These are phyloP conservation scores for Aspergillus sp. DNA, from an alignment of 2,329 filamentous ascomycete species.

Conservation along the genomic window DNA sequence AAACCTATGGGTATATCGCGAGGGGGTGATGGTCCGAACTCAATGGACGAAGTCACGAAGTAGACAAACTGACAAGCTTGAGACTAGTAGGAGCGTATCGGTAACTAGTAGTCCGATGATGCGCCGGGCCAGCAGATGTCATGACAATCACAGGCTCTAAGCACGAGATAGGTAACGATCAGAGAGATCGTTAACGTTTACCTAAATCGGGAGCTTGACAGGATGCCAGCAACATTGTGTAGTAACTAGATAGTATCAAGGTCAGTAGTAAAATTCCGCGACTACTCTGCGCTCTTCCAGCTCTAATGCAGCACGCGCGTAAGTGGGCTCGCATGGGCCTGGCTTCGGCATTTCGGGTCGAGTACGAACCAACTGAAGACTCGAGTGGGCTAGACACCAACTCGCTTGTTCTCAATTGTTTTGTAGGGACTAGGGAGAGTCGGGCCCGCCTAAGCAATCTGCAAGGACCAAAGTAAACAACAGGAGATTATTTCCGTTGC, in stretches of 20 bases:
- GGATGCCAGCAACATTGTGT: background rate
- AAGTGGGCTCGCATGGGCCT: constrained; percentile 1
- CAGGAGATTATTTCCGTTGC: constrained; percentile 3
- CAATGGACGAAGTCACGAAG: background rate
- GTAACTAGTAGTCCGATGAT: background rate
- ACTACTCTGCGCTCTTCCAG: background rate
- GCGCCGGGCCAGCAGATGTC: background rate
- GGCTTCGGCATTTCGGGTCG: background rate
- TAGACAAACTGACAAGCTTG: background rate
- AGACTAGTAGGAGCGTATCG: background rate
- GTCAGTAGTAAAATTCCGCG: background rate
- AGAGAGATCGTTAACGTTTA: background rate
- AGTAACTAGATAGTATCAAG: background rate
- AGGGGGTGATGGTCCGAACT: background rate
- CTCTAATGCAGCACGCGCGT: background rate
- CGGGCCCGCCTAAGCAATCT: background rate
- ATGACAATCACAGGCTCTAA: background rate
- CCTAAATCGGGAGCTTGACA: background rate
- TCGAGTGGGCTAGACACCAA: background rate
- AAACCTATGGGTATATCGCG: background rate
- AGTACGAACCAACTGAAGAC: background rate
- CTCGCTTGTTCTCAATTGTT: background rate
- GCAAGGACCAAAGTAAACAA: constrained; percentile 3
- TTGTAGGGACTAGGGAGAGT: background rate
- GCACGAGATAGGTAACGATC: background rate